Evolutionary conservation across 2,329 filamentous ascomycete genomes (phyloP).

Genomic region (Fusarium austroafricanum): DNA sequence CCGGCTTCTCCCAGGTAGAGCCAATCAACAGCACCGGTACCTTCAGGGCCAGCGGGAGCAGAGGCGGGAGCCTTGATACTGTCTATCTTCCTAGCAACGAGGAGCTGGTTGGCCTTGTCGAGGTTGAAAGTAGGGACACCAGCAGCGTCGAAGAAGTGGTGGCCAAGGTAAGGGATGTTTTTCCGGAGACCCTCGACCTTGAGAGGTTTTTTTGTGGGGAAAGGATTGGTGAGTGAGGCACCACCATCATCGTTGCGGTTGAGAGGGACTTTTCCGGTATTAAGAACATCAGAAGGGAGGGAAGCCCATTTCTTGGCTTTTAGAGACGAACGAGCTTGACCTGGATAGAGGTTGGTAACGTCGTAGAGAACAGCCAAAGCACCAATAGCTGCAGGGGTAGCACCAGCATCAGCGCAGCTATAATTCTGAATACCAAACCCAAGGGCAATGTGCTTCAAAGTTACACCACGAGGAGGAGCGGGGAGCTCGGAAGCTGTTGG

Average conservation of each 20-base stretch:
- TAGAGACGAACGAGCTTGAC: constrained; percentile 54
- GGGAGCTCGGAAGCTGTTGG: constrained; percentile 57
- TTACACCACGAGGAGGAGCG: constrained; percentile 51
- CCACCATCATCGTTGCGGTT: constrained; percentile 55
- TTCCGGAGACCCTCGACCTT: constrained; percentile 51
- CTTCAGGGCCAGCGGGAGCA: constrained; percentile 59
- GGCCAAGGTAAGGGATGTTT: constrained; percentile 63
- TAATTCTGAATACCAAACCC: constrained; percentile 78
- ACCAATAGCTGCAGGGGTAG: constrained; percentile 56
- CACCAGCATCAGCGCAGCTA: constrained; percentile 61
- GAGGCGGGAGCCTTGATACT: constrained; percentile 62
- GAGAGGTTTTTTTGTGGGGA: constrained; percentile 54
- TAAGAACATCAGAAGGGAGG: constrained; percentile 57
- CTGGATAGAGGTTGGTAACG: constrained; percentile 62
- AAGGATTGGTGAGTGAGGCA: constrained; percentile 58
- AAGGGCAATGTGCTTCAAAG: constrained; percentile 66
- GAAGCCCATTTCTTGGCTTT: constrained; percentile 51
- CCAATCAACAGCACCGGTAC: constrained; percentile 66
- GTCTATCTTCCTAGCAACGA: constrained; percentile 61
- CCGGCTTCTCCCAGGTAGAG: constrained; percentile 59
- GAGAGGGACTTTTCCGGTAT: constrained; percentile 58
- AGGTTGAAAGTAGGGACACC: constrained; percentile 71
- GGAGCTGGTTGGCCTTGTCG: constrained; percentile 50
- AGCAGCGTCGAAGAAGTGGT: constrained; percentile 72
- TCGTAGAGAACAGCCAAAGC: constrained; percentile 72